Evolutionary conservation across 208 protist genomes (phyloP).

Genomic region (Crithidia expoeki): DNA sequence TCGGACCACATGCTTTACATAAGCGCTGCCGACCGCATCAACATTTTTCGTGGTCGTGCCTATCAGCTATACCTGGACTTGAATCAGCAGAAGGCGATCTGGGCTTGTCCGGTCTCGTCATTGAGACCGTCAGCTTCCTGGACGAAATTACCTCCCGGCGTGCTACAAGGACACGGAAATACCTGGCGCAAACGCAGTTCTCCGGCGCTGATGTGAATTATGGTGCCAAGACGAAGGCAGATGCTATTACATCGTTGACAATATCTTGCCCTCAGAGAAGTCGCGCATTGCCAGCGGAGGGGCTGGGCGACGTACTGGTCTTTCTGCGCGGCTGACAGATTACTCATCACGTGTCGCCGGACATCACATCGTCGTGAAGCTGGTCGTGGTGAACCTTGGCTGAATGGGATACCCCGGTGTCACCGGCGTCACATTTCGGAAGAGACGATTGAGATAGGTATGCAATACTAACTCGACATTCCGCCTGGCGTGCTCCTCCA

Average conservation of each 20-base stretch:
- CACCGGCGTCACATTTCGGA: neutral
- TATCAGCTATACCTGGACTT: conserved; percentile 19
- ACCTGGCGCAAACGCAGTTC: conserved; percentile 1
- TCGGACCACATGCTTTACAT: conserved; percentile 46
- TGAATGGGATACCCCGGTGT: neutral
- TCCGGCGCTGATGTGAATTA: conserved; percentile 24
- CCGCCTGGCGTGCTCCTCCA: neutral
- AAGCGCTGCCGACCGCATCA: neutral
- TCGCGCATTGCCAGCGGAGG: neutral
- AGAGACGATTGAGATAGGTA: conserved; percentile 8
- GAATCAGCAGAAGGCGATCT: conserved; percentile 7
- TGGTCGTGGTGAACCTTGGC: neutral
- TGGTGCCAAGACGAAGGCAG: neutral
- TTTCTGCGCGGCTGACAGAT: conserved; percentile 12
- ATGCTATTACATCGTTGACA: conserved; percentile 3
- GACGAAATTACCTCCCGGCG: conserved; percentile 59
- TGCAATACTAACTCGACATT: conserved; percentile 2
- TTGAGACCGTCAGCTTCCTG: conserved; percentile 40
- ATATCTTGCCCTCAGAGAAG: conserved; percentile 1
- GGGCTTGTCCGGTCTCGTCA: conserved; percentile 33
- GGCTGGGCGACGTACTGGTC: conserved; percentile 1
- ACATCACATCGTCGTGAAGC: conserved; percentile 1
- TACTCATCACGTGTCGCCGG: neutral
- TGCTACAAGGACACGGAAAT: conserved; percentile 49
- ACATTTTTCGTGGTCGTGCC: conserved; percentile 2